Evolutionary conservation across 768 basidiomycete genomes (phyloP), one percentile per base, ranked within the genome.

Genomic region (Lactarius deliciosus): DNA sequence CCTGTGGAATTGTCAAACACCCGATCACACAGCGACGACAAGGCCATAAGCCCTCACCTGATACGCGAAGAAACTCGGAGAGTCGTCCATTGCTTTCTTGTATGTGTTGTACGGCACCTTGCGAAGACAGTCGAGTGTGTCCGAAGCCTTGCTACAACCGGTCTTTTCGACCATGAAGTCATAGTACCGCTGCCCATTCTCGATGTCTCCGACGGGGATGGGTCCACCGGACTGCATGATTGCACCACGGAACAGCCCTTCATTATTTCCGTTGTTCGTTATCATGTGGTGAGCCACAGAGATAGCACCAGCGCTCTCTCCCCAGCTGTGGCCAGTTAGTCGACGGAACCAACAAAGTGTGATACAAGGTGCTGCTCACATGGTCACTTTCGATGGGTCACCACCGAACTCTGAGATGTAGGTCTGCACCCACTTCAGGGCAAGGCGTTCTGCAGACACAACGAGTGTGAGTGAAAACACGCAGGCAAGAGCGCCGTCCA

Each of bases 361-460:
- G 60, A 60, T 53, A 64, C 54, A 61, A 64, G 58, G 63, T 25
- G 22, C 41, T 58, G 20, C 82, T 61, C 72, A 85, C 83, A 86
- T 81, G 0, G 85, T 85, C 3, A 86, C 86, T 72, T 84, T 86
- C 2, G 72, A 73, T 0, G 84, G 82, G 73, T 90, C 87, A 11
- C 89, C 89, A 0, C 88, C 88, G 68, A 89, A 90, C 9, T 78
- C 76, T 40, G 74, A 68, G 68, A 90, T 87, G 72, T 90, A 85
- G 71, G 85, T 83, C 68, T 87, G 83, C 1, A 90, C 77, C 89
- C 89, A 90, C 63, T 82, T 74, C 8, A 91, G 71, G 2, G 85
- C 87, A 40, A 82, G 75, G 30, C 84, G 79, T 72, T 85, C 83
- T 88, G 73, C 58, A 65, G 20, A 25, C 25, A 22, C 7, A 20